Evolutionary conservation across 2,329 filamentous ascomycete genomes (phyloP).

Genomic region (Aspergillus sp.): DNA sequence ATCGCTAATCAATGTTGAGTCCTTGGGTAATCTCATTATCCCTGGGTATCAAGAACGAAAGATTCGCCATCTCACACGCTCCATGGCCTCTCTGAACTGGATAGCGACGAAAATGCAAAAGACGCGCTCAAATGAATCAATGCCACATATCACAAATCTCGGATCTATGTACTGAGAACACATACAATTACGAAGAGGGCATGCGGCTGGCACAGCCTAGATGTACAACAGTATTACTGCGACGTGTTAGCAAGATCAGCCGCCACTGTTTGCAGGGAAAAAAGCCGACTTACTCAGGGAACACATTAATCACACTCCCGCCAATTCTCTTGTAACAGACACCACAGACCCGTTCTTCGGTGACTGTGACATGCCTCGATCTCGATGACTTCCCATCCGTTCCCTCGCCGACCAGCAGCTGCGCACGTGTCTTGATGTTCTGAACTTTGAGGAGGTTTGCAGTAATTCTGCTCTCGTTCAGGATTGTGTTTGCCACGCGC

Average conservation of each 20-base stretch:
- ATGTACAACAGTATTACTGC: constrained; percentile 69
- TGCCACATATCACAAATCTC: constrained; percentile 22
- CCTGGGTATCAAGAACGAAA: constrained; percentile 44
- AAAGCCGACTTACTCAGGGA: constrained; percentile 70
- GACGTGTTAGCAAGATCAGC: constrained; percentile 24
- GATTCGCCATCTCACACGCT: constrained; percentile 24
- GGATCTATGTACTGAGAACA: constrained; percentile 26
- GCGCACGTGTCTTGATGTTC: constrained; percentile 75
- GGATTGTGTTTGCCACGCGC: constrained; percentile 77
- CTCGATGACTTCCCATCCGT: constrained; percentile 56
- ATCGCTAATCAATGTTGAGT: constrained; percentile 17
- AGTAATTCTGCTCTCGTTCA: constrained; percentile 80
- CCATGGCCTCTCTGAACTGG: constrained; percentile 16
- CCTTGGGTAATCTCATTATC: constrained; percentile 33
- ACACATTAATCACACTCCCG: constrained; percentile 85
- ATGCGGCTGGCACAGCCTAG: constrained; percentile 71
- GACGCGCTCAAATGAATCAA: constrained; percentile 12
- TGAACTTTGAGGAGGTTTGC: constrained; percentile 77
- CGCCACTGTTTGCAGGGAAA: neutral
- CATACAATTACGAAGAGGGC: constrained; percentile 29
- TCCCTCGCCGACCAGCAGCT: constrained; percentile 73
- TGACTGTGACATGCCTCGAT: constrained; percentile 75
- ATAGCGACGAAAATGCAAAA: constrained; percentile 14
- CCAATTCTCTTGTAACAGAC: constrained; percentile 94
- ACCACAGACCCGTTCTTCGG: constrained; percentile 85